Evolutionary conservation across 441 rosid genomes (phyloP), one percentile per base, ranked within the genome.

Genomic region (Populus hybrid): DNA sequence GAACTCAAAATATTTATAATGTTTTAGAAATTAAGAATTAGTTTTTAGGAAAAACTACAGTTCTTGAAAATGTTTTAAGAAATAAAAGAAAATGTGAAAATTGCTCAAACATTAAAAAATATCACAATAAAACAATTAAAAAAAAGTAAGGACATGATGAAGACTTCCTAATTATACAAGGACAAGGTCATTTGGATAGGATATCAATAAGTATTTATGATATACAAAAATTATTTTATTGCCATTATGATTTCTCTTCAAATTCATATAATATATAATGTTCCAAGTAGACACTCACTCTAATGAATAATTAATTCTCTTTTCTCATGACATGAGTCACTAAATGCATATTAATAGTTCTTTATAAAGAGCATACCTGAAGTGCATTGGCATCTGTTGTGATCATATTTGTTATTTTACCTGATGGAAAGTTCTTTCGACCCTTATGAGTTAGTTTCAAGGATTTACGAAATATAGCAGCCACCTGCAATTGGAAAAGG

Each of bases 341-440:
- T 67, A 14, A 5, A 75, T 42, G 72, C 69, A 36, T 21, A 57
- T 38, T 8, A 26, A 70, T 46, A 30, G 68, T 23, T 54, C 32
- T 72, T 46, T 30, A 36, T 6, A 67, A 78, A 70, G 7, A 76
- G 32, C 82, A 81, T 82, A 93, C 99, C 97, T 94, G 97, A 85
- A 94, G 89, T 57, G 94, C 81, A 85, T 84, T 91, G 74, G 93
- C 93, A 85, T 95, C 99, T 75, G 98, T 92, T 76, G 99, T 91
- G 78, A 95, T 95, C 98, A 95, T 95, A 80, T 95, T 95, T 68
- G 93, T 95, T 81, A 95, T 84, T 86, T 93, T 95, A 67, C 98
- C 99, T 70, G 97, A 89, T 20, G 91, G 90, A 67, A 92, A 93
- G 83, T 90, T 89, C 91, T 90, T 93, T 82, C 91, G 95, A 81